These are phyloP conservation scores for Kodamaea derodonti DNA, from an alignment of 1,139 yeast genomes.

Conservation along the genomic window DNA sequence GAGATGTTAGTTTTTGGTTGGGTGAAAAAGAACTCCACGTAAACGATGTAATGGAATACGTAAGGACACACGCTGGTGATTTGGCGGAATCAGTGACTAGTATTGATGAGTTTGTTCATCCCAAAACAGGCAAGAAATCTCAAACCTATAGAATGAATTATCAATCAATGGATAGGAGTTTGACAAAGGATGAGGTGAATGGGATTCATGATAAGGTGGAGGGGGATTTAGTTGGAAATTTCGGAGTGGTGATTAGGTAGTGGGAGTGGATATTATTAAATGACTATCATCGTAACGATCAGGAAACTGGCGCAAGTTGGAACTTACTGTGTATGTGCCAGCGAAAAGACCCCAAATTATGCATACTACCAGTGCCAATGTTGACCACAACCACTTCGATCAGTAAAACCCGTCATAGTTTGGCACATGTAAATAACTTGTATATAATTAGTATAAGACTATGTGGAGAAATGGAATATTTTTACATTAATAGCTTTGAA, in stretches of 20 bases:
- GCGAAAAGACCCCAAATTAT: no score
- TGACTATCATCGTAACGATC: no score
- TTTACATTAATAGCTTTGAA: no score
- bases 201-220: conserved; percentile 63
- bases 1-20: conserved; percentile 94
- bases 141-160: conserved; percentile 88
- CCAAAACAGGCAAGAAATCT: conserved; percentile 71
- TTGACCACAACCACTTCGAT: no score
- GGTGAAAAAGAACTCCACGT: conserved; percentile 52
- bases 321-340: no score
- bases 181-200: conserved; percentile 80
- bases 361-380: no score
- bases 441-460: no score
- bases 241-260: conserved; percentile 61
- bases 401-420: no score
- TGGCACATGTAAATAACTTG: no score
- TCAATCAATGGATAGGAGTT: conserved; percentile 92
- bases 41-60: conserved; percentile 92
- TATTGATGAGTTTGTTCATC: conserved; percentile 81
- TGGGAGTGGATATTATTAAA: no score
- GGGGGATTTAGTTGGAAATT: conserved; percentile 45
- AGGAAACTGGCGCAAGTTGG: no score
- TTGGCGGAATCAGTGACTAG: conserved; percentile 80
- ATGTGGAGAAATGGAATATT: no score
- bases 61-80: conserved; percentile 81